Conservation (phyloP, 2,329 filamentous ascomycete genomes). For the Penicillium brevicompactum region DNA sequence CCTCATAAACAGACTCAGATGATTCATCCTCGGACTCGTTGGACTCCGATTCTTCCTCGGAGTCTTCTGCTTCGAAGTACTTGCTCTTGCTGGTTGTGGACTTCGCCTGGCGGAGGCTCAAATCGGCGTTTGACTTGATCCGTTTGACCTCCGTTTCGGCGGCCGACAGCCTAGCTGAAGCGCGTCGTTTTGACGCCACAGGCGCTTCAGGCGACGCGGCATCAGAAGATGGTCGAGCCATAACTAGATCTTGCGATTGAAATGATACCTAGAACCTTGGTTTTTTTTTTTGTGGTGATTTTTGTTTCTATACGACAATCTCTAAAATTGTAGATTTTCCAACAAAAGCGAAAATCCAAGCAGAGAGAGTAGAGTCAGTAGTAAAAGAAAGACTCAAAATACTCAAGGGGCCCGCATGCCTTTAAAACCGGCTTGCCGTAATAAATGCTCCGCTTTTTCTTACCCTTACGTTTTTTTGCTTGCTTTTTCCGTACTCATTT, state of each 20-base stretch:
- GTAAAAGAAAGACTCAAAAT: not conserved
- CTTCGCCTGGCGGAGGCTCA: conserved; percentile 24
- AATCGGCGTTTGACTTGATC: conserved; percentile 30
- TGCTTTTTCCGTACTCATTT: not conserved
- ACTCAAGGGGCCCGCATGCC: conserved; percentile 7
- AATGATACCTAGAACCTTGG: not conserved
- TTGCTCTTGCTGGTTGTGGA: conserved; percentile 53
- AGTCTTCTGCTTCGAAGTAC: conserved; percentile 50
- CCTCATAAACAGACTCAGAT: conserved; percentile 47
- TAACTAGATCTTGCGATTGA: conserved; percentile 12
- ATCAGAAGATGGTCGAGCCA: conserved; percentile 43
- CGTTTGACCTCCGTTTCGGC: conserved; percentile 33
- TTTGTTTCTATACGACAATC: not conserved
- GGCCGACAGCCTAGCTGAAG: conserved; percentile 34
- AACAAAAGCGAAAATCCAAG: not conserved
- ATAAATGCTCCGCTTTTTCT: conserved; percentile 6
- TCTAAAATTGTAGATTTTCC: not conserved
- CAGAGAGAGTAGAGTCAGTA: not conserved
- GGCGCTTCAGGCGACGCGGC: conserved; percentile 34
- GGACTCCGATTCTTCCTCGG: conserved; percentile 35
- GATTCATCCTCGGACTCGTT: conserved; percentile 83
- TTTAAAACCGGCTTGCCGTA: conserved; percentile 7
- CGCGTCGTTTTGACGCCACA: conserved; percentile 37
- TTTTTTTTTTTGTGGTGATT: not conserved
- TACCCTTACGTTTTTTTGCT: conserved; percentile 2